These are phyloP conservation scores for Draba incana DNA, from an alignment of 345 rosid species.

Conservation along the genomic window DNA sequence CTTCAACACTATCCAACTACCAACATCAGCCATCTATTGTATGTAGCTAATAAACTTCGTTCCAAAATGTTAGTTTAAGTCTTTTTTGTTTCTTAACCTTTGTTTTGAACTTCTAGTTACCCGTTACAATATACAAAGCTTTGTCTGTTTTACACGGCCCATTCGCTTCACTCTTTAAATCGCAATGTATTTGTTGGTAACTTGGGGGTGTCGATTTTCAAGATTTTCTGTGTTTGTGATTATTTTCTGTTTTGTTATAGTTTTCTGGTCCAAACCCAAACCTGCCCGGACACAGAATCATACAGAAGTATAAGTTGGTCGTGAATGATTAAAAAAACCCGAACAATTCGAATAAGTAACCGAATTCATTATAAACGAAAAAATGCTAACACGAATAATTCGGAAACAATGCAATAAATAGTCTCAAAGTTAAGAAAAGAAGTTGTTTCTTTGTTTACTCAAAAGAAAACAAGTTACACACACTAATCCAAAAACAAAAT, in stretches of 20 bases:
- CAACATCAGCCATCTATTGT: constrained; percentile 81
- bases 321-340: too few species aligned
- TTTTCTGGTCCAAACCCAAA: too few species aligned
- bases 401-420: background rate
- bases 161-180: constrained; percentile 3
- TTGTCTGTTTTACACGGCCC: constrained; percentile 16
- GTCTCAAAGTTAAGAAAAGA: too few species aligned
- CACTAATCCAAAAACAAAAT: constrained; percentile 18
- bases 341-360: too few species aligned
- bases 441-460: constrained; percentile 2
- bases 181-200: background rate
- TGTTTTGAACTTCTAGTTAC: constrained; percentile 14
- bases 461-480: background rate
- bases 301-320: too few species aligned
- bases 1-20: constrained; percentile 83
- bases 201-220: background rate
- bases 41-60: constrained; percentile 90
- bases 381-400: background rate
- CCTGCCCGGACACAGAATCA: too few species aligned
- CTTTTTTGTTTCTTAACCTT: background rate
- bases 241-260: too few species aligned
- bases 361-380: background rate
- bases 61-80: constrained; percentile 42
- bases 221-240: background rate
- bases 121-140: constrained; percentile 8